phyloP scores from a whole-genome alignment of 75 land plant species.

The Sequoiadendron giganteum region DNA sequence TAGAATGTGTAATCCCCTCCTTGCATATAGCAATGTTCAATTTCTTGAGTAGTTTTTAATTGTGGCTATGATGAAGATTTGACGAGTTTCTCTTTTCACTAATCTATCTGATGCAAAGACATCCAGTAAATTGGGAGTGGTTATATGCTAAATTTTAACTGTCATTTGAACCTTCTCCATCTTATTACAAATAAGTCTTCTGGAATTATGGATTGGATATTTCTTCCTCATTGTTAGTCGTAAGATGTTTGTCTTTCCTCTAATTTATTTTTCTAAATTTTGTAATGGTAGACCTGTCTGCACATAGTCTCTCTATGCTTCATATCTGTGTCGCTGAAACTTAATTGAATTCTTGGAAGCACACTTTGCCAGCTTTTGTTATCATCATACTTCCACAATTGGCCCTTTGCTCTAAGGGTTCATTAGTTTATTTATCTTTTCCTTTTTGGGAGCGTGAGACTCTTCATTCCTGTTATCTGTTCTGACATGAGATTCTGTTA shows the following conservation, averaged over 20 bases:
- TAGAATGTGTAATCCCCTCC: background rate
- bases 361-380: background rate
- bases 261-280: background rate
- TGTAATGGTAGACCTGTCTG: background rate
- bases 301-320: too few relatives aligned
- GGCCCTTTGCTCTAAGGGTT: background rate
- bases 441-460: background rate
- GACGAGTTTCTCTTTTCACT: background rate
- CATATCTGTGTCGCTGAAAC: background rate
- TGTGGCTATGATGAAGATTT: background rate
- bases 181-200: background rate
- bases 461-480: background rate
- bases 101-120: background rate
- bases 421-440: background rate
- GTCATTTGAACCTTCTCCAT: background rate
- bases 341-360: background rate
- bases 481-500: background rate
- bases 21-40: background rate
- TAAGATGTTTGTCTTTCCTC: background rate
- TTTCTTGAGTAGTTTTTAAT: background rate
- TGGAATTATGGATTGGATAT: background rate
- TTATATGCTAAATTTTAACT: background rate
- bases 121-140: background rate
- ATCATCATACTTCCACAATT: background rate
- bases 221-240: background rate